A percentile compares a stretch with the other conserved stretches of the same genome.
Conservation (phyloP, 768 basidiomycete genomes). For the Mycena polygramma region DNA sequence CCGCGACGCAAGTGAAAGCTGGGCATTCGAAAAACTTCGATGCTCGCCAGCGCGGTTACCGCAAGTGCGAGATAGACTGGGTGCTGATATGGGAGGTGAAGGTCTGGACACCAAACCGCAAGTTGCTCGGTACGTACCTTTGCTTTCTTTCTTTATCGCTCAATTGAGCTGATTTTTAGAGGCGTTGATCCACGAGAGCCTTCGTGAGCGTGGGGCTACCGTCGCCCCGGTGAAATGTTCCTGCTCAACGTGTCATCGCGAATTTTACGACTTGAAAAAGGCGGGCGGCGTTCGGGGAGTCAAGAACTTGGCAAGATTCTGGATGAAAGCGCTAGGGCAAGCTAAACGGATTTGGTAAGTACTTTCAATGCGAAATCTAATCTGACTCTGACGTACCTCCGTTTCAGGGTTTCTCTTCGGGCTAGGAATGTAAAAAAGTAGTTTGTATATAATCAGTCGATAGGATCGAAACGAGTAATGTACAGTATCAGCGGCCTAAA, state of each 20-base stretch:
- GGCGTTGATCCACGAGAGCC: neutral
- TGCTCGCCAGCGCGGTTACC: neutral
- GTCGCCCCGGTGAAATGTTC: neutral
- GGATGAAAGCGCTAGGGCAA: neutral
- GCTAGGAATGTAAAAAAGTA: no score
- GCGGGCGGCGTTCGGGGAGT: neutral
- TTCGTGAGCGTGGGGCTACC: neutral
- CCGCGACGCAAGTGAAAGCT: neutral
- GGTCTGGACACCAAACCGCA: neutral
- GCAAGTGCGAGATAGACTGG: neutral
- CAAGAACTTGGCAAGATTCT: neutral
- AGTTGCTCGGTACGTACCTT: neutral
- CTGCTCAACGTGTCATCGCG: neutral
- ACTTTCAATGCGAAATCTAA: no score
- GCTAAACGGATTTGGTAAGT: neutral
- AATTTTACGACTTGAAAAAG: neutral
- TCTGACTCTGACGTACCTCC: no score
- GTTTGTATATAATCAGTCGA: no score
- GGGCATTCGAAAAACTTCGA: neutral
- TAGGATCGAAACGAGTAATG: no score
- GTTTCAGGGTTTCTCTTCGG: no score
- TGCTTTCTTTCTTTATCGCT: neutral
- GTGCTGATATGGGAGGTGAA: neutral
- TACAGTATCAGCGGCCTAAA: no score
- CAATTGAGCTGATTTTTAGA: neutral